Percentiles rank a stretch among this genome's conserved stretches.
Conservation (phyloP, 2,329 filamentous ascomycete genomes). For the Trichothecium roseum region DNA sequence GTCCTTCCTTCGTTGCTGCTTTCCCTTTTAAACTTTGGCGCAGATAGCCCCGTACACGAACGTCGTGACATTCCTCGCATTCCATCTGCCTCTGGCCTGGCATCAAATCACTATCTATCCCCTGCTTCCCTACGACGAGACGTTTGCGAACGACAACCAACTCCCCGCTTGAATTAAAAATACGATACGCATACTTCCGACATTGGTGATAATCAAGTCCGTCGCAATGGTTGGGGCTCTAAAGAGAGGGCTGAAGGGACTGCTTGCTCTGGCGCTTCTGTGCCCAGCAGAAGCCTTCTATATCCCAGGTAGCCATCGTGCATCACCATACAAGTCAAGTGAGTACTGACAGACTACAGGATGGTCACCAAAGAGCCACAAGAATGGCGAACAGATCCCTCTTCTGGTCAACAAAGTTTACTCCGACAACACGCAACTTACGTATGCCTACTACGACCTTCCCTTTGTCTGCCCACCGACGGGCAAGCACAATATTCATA, state of each 20-base stretch:
- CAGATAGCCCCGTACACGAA: constrained; percentile 6
- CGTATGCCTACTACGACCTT: constrained; percentile 83
- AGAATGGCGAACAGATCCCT: constrained; percentile 65
- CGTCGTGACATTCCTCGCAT: constrained; percentile 7
- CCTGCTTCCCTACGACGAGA: background rate
- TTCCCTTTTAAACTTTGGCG: constrained; percentile 3
- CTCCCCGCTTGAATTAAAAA: too few relatives aligned
- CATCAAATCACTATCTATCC: constrained; percentile 3
- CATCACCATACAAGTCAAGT: constrained; percentile 3
- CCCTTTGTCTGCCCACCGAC: constrained; percentile 79
- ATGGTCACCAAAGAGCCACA: constrained; percentile 75
- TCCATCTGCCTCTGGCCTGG: constrained; percentile 3
- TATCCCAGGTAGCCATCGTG: constrained; percentile 59
- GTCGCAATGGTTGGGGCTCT: constrained; percentile 16
- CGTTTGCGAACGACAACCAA: too few relatives aligned
- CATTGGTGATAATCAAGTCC: too few relatives aligned
- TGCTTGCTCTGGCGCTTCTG: constrained; percentile 31
- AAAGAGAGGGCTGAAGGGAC: constrained; percentile 24
- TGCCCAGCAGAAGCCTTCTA: constrained; percentile 57
- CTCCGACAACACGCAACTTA: constrained; percentile 80
- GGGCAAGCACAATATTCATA: constrained; percentile 53
- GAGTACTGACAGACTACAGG: constrained; percentile 30
- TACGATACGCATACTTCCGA: too few relatives aligned
- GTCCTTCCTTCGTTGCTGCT: constrained; percentile 6
- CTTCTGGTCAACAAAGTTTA: constrained; percentile 90